Evolutionary conservation across 2,329 filamentous ascomycete species (phyloP), one percentile per base, ranked within the genome.

Genomic region (Magnaporthiopsis incrustans): DNA sequence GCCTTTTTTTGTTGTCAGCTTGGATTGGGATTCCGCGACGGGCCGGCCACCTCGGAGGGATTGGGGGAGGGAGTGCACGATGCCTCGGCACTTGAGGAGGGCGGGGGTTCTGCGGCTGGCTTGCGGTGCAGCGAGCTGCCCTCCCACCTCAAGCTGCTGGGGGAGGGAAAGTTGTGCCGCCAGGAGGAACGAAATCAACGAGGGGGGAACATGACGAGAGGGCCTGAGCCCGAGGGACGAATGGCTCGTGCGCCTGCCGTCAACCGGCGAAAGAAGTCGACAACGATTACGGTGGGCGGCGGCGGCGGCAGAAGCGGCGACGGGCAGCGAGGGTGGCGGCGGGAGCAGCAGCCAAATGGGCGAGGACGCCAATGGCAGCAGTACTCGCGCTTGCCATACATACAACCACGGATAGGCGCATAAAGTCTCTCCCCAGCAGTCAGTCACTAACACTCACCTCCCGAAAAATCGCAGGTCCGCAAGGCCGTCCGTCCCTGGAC

Each of bases 401-500:
- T 8, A 64, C 14, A 26, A 50, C 65, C 62, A 58, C n/a, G 30
- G 18, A 56, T 38, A 8, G 1, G 10, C 27, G 14, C 27, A 50
- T 10, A 18, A 38, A 59, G 57, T 63, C 44, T n/a, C 44, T 3
- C 15, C 22, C 18, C 15, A 25, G 44, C 12, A 5, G 7, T 22
- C 44, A 53, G 7, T 25, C 44, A 38, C 35, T 15, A 73, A 79
- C 73, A 65, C 64, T 64, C 65, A 64, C 67, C 64, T 6, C 30
- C 30, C 59, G 65, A 61, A 70, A 69, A 70, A 30, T 30, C 56
- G 78, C 78, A 99, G 95, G 87, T 91, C 81, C 95, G 95, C 88
- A 99, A 99, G 88, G 83, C 92, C 75, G 79, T 94, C 81, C 92
- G 91, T 77, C 85, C 92, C 75, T 90, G 92, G 82, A 88, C 92